Evolutionary conservation across 495 filamentous ascomycete genomes (phyloP), one percentile per base, ranked within the genome.

Genomic region (Emericellopsis terricola): DNA sequence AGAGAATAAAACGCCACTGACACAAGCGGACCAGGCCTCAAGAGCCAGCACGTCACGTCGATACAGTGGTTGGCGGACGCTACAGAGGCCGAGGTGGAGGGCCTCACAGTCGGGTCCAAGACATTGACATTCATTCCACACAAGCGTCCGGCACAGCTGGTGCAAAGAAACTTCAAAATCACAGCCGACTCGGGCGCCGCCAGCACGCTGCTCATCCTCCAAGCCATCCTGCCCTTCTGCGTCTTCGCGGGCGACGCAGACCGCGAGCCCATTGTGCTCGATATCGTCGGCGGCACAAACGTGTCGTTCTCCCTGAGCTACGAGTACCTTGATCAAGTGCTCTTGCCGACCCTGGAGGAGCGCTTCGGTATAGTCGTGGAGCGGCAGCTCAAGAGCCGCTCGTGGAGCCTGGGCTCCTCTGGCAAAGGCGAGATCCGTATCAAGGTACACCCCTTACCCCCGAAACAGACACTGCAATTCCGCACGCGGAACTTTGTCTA

Each of bases 211-310:
- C 60, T 91, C n/a, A 69, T 87, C 18, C 69, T 89, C 41, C 84
- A 93, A 52, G 77, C 84, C 2, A 53, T 93, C 3, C 69, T 91
- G 27, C 84, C 84, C 0, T 86, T 76, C 49, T 49, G 89, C 2
- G 50, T 91, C 2, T 72, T 76, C 38, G 62, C 70, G 1, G 23
- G 23, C 6, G 11, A 6, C 23, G 23, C 23, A 26, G 40, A 33
- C 19, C 46, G 44, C 10, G 48, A 56, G 2, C 61, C 59, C 1
- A 56, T 73, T 20, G 56, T 56, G 13, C 46, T 87, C 3, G 68
- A 61, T 11, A 73, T 93, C 13, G 65, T 63, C 2, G 84, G 84
- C 13, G 82, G 83, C 11, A 89, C 83, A 2, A 87, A 91, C 46
- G 68, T 76, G 2, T 68, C 70, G 2, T 73, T 61, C 37, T 78